Conservation (phyloP, 2,329 filamentous ascomycete genomes). For the Mariannaea elegans region DNA sequence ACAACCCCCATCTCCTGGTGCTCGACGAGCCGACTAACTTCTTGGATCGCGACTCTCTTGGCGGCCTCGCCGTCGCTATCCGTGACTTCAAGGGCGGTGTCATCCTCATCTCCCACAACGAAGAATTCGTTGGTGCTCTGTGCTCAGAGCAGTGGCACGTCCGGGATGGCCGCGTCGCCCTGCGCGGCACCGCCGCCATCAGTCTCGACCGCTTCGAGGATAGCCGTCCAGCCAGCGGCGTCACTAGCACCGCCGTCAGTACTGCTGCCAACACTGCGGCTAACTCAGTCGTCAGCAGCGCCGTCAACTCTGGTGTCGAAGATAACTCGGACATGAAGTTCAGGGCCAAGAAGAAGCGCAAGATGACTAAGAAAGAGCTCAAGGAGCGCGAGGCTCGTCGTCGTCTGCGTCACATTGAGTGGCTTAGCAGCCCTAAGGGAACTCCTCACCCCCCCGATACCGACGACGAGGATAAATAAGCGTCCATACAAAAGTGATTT, state of each 20-base stretch:
- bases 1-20: constrained; percentile 96
- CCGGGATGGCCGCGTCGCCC: constrained; percentile 83
- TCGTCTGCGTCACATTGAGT: constrained; percentile 84
- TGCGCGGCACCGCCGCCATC: constrained; percentile 80
- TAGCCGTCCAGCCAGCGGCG: constrained; percentile 67
- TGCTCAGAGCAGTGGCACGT: constrained; percentile 98
- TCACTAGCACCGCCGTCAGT: constrained; percentile 65
- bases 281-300: constrained; percentile 63
- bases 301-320: constrained; percentile 83
- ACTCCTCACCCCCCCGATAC: constrained; percentile 81
- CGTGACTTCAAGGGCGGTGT: constrained; percentile 98
- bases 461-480: constrained; percentile 71
- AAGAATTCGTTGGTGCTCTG: constrained; percentile 96
- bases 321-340: constrained; percentile 87
- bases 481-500: background rate
- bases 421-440: constrained; percentile 87
- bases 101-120: constrained; percentile 99
- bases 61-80: constrained; percentile 96
- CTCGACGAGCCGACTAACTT: constrained; percentile 99
- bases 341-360: constrained; percentile 92
- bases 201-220: constrained; percentile 89
- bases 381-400: constrained; percentile 93
- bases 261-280: constrained; percentile 66
- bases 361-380: constrained; percentile 95
- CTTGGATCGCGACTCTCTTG: constrained; percentile 96